Base-by-base conservation (phyloP, 73 alveolate species). In the Diophrys appendiculata region DNA sequence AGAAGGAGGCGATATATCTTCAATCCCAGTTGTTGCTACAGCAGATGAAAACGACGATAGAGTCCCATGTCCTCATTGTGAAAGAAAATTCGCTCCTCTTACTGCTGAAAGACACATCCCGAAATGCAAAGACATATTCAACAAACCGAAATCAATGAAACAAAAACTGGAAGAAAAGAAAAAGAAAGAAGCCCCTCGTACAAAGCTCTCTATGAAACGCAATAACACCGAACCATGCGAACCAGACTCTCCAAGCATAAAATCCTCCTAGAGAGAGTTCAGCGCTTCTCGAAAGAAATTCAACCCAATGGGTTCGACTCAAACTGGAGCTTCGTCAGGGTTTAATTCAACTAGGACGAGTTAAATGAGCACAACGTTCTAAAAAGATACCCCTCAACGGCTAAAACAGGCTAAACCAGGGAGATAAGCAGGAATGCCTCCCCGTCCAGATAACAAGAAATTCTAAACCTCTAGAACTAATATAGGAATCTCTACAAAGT, bases 1-100 rank as follows among this genome's bases (percentile, higher is more conserved):
- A 65, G 86, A 80, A 68, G 98, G 98, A 11, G 98, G 95, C 26
- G 96, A 90, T 86, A 84, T 92, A 53, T 33, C 43, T n/a, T 69
- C 65, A 25, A 73, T 82, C n/a, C 43, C 71, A 5, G 88, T 79
- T 2, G 18, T 82, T 24, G 84, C 90, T 11, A 54, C 90, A 1
- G 28, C 83, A 22, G 0, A 54, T 33, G 78, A 60, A 54, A 43
- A 72, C 18, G 89, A 76, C 30, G 91, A 87, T 29, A 33, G 69
- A 24, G 84, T 89, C 2, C 56, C 28, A 26, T 89, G 95, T 72
- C 88, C 88, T 5, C 73, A 77, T 60, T 89, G 95, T 34, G 34
- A 0, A 2, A 83, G 95, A 65, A 83, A 76, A 33, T 88, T 77
- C 64, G 86, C 81, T n/a, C 89, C 88, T 1, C 28, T 52, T 68